phyloP scores from a whole-genome alignment of 768 basidiomycete species.

The Sarcodon aspratus region DNA sequence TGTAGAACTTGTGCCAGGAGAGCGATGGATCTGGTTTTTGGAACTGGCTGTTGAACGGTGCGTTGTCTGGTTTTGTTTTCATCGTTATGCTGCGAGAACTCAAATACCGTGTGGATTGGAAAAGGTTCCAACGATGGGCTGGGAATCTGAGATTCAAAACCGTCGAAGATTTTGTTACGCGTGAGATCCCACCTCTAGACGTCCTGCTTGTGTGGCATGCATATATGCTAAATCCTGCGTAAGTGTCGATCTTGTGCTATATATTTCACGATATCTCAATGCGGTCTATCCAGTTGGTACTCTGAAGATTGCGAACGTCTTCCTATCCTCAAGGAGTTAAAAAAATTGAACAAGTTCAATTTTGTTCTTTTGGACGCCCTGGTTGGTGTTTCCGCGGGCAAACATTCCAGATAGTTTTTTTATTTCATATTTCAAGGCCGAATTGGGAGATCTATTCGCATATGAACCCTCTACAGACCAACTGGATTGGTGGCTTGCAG shows the following conservation, averaged over 20 bases:
- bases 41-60: conserved; percentile 8
- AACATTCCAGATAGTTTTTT: too few species aligned
- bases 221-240: conserved; percentile 27
- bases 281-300: conserved; percentile 6
- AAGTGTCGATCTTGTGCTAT: conserved; percentile 2
- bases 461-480: background rate
- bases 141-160: background rate
- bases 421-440: background rate
- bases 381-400: too few species aligned
- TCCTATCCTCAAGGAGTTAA: background rate
- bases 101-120: background rate
- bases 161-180: conserved; percentile 4
- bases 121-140: background rate
- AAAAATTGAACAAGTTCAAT: too few species aligned
- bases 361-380: too few species aligned
- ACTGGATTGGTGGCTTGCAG: conserved; percentile 8
- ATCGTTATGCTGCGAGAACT: too few species aligned
- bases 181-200: conserved; percentile 23
- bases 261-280: background rate
- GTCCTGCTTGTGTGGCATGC: conserved; percentile 35
- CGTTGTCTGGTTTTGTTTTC: background rate
- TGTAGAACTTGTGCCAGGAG: background rate
- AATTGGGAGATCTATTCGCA: background rate
- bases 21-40: conserved; percentile 7
- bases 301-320: conserved; percentile 6